phyloP scores from a whole-genome alignment of 306 rosid genomes.

The Medicago truncatula region DNA sequence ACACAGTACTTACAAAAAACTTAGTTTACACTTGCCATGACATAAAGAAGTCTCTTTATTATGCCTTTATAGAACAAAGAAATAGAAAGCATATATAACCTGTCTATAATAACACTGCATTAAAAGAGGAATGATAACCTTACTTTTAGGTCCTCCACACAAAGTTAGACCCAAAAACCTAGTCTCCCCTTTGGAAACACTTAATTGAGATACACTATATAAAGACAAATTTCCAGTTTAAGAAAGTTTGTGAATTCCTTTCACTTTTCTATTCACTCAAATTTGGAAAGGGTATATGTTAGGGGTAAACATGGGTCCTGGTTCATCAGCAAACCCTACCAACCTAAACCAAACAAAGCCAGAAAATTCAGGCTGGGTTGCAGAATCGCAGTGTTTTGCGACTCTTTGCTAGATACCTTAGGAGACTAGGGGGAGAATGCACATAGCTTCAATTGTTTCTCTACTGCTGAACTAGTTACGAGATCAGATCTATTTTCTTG shows the following conservation, averaged over 20 bases:
- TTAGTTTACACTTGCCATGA: not conserved
- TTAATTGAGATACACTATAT: not conserved
- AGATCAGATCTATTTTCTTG: not conserved
- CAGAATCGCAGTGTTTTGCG: not conserved
- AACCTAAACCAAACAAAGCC: not conserved
- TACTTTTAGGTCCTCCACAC: not conserved
- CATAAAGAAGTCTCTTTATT: not conserved
- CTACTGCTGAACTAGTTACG: not conserved
- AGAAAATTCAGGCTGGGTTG: not conserved
- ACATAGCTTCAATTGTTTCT: not conserved
- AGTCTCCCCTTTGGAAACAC: not conserved
- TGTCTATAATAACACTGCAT: not conserved
- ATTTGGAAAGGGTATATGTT: not conserved
- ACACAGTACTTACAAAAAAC: not conserved
- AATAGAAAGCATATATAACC: not conserved
- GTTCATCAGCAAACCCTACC: not conserved
- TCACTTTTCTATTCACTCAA: not conserved
- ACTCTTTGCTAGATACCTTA: constrained; percentile 1
- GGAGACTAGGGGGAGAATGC: constrained; percentile 17
- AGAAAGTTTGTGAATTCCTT: not conserved
- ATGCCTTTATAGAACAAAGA: constrained; percentile 1
- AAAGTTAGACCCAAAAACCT: not conserved
- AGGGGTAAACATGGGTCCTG: not conserved
- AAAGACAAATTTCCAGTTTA: not conserved
- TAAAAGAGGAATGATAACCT: not conserved